Evolutionary conservation across 2,329 filamentous ascomycete genomes (phyloP), one percentile per base, ranked within the genome.

Genomic region (Beauveria pseudobassiana): DNA sequence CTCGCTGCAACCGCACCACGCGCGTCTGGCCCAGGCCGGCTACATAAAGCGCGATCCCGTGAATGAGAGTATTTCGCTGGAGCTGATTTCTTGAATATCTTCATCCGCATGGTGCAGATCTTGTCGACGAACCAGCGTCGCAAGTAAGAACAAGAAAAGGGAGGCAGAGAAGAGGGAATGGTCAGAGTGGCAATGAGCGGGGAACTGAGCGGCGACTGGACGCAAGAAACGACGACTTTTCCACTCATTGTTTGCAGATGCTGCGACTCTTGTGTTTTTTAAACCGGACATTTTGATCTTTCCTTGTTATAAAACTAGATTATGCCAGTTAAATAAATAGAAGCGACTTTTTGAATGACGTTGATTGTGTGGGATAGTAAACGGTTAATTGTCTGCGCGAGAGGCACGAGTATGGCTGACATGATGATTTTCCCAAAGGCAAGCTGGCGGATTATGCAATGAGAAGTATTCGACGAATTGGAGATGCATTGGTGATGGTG

Each of bases 41-140:
- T 22, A 22, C 22, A 22, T 22, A 2, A 22, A 22, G 22, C 22
- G 22, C 22, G 22, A 22, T 22, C 22, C 22, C 22, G 22, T 22
- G 70, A 98, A 98, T 76, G 95, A 99, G 86, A 91, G 89, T 72
- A 96, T 99, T 70, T 86, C 87, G 64, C 85, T 99, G 22, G 93
- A 98, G 81, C 79, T 99, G 95, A 99, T 78, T 99, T 99, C 76
- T 83, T 99, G 76, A 98, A 99, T 82, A 97, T 98, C 77, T 98
- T 98, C 73, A 84, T 98, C 68, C 86, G 93, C 63, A 95, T 98
- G 90, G 91, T 97, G 5, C 93, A 93, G 79, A 90, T 93, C 66
- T 73, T 93, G 70, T 84, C 82, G 81, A 81, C 87, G 82, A 84
- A 86, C 73, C 78, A 85, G 70, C 80, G 81, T 72, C 75, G 82